These are phyloP conservation scores for Fusarium musae DNA, from an alignment of 2,329 filamentous ascomycete genomes.

Conservation along the genomic window DNA sequence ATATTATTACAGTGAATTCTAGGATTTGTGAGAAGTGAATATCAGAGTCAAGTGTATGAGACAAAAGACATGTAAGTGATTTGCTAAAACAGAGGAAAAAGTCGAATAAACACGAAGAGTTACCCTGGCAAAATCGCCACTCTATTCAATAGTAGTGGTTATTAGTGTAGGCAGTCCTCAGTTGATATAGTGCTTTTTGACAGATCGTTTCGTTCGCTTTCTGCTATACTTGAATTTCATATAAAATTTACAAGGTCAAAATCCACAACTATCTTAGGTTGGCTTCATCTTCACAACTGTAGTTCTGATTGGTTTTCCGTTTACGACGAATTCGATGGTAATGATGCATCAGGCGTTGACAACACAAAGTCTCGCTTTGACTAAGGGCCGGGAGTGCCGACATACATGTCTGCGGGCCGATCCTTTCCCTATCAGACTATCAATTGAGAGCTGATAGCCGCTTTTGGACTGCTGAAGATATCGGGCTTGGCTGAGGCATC, in stretches of 20 bases:
- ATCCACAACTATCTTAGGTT: neutral
- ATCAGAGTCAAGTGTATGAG: too few relatives aligned
- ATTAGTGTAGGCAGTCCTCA: neutral
- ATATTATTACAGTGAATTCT: too few relatives aligned
- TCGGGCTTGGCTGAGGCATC: neutral
- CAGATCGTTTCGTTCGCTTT: neutral
- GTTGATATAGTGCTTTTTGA: neutral
- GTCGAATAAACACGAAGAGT: too few relatives aligned
- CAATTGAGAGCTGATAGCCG: neutral
- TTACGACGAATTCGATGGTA: accelerated
- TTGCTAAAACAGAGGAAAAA: too few relatives aligned
- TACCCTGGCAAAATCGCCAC: too few relatives aligned
- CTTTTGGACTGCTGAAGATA: neutral
- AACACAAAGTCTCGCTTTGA: neutral
- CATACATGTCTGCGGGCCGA: neutral
- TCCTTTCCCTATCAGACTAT: neutral
- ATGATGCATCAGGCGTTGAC: accelerated
- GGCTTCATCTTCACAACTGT: accelerated
- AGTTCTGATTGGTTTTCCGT: accelerated
- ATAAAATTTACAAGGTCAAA: neutral
- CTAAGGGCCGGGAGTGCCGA: neutral
- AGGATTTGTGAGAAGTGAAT: too few relatives aligned
- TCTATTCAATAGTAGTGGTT: too few relatives aligned
- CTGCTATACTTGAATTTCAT: neutral
- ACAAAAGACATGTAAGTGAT: too few relatives aligned